Evolutionary conservation across 108 stramenopile species (phyloP).

Genomic region (Epithemia pelagica): DNA sequence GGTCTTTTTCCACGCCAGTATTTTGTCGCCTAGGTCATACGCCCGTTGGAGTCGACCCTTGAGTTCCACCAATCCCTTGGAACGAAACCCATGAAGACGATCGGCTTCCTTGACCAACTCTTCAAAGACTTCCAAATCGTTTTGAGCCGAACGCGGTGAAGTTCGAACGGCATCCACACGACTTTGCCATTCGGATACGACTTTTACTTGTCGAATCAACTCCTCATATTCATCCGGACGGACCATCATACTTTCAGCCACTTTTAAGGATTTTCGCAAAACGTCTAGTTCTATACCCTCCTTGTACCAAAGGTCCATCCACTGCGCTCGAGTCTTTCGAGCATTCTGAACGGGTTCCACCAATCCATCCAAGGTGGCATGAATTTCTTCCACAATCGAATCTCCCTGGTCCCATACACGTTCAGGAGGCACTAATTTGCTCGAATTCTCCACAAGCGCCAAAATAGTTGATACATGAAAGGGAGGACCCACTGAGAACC

Average conservation of each 20-base stretch:
- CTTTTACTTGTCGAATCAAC: slow-evolving; percentile 22
- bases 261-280: slow-evolving; percentile 36
- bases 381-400: neutral
- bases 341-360: slow-evolving; percentile 2
- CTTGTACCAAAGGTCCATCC: slow-evolving; percentile 30
- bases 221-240: slow-evolving; percentile 36
- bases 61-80: slow-evolving; percentile 41
- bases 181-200: slow-evolving; percentile 40
- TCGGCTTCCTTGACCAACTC: slow-evolving; percentile 17
- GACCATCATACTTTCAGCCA: neutral
- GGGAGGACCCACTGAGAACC: neutral
- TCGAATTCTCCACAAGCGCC: neutral
- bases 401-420: neutral
- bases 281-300: slow-evolving; percentile 59
- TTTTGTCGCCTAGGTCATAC: slow-evolving; percentile 40
- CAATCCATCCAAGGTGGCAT: neutral
- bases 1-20: slow-evolving; percentile 36
- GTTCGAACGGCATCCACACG: slow-evolving; percentile 24
- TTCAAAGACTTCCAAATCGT: slow-evolving; percentile 30
- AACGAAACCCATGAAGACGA: slow-evolving; percentile 18
- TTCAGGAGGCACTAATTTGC: slow-evolving; percentile 3
- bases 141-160: slow-evolving; percentile 18
- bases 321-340: slow-evolving; percentile 18
- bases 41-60: slow-evolving; percentile 45
- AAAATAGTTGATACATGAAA: neutral